These are phyloP conservation scores for Amaranthus hypochondriacus DNA, from an alignment of 148 eudicot genomes.

Conservation along the genomic window DNA sequence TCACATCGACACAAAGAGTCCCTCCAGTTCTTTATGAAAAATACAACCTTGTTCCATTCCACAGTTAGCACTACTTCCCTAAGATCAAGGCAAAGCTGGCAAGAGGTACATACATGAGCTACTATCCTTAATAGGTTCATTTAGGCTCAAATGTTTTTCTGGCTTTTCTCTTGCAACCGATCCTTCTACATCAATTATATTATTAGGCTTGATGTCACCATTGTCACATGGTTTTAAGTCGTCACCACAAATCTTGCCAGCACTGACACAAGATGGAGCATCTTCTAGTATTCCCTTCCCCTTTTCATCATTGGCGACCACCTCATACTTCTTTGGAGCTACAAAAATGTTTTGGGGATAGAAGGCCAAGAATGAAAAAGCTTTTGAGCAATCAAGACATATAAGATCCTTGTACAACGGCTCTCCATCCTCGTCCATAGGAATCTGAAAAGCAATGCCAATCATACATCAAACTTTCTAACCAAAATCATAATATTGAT, in stretches of 20 bases:
- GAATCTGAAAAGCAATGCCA: slow-evolving; percentile 44
- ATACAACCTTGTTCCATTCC: slow-evolving; percentile 49
- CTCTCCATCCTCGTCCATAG: slow-evolving; percentile 88
- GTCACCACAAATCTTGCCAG: slow-evolving; percentile 28
- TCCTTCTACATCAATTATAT: slow-evolving; percentile 22
- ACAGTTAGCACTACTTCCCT: slow-evolving; percentile 29
- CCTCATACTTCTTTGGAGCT: slow-evolving; percentile 32
- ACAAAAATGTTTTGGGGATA: slow-evolving; percentile 64
- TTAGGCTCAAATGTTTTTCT: slow-evolving; percentile 20
- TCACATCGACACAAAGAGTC: slow-evolving; percentile 63
- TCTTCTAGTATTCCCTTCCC: slow-evolving; percentile 57
- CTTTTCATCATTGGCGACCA: slow-evolving; percentile 34
- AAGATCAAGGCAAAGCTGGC: slow-evolving; percentile 57
- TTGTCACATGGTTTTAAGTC: slow-evolving; percentile 18
- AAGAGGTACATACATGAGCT: slow-evolving; percentile 31
- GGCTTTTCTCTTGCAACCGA: slow-evolving; percentile 28
- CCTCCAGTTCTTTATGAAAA: slow-evolving; percentile 78
- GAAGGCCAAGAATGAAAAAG: slow-evolving; percentile 62
- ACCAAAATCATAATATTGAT: not conserved
- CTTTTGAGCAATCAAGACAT: slow-evolving; percentile 60
- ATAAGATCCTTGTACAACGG: slow-evolving; percentile 80
- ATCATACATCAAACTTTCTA: slow-evolving; percentile 8
- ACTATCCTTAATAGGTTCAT: slow-evolving; percentile 31
- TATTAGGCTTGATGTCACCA: slow-evolving; percentile 24
- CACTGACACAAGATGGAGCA: slow-evolving; percentile 24